Evolutionary conservation across 2,329 filamentous ascomycete genomes (phyloP).

Genomic region (Aspergillus sp.): DNA sequence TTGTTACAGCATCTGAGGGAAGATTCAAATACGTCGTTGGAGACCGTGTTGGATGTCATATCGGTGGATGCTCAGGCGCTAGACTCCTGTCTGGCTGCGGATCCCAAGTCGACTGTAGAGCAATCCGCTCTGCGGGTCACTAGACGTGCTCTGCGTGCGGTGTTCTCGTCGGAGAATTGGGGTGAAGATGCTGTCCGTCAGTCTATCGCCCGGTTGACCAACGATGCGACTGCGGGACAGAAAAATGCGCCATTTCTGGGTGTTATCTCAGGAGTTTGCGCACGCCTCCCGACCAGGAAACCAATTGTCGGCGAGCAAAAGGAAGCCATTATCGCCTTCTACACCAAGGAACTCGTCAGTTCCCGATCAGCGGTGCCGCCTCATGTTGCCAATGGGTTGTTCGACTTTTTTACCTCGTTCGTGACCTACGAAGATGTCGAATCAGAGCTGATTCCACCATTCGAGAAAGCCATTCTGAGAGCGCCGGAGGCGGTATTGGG

Average conservation of each 20-base stretch:
- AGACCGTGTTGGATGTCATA: conserved; percentile 52
- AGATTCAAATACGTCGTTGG: conserved; percentile 58
- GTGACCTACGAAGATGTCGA: conserved; percentile 64
- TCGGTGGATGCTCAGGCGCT: conserved; percentile 63
- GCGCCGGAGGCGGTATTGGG: conserved; percentile 83
- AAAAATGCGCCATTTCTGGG: conserved; percentile 73
- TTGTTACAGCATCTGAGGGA: conserved; percentile 64
- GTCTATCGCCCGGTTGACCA: conserved; percentile 58
- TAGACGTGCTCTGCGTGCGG: conserved; percentile 67
- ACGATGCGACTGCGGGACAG: conserved; percentile 56
- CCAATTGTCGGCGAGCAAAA: conserved; percentile 58
- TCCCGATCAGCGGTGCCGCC: conserved; percentile 63
- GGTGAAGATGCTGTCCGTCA: conserved; percentile 55
- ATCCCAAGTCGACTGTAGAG: conserved; percentile 55
- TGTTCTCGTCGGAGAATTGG: conserved; percentile 54
- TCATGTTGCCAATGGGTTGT: conserved; percentile 64
- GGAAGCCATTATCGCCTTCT: conserved; percentile 69
- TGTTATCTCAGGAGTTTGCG: conserved; percentile 76
- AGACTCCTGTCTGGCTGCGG: conserved; percentile 66
- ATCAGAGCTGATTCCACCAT: conserved; percentile 64
- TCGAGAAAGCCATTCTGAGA: conserved; percentile 83
- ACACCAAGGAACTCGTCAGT: conserved; percentile 72
- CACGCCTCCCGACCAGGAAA: conserved; percentile 58
- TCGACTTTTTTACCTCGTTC: conserved; percentile 76
- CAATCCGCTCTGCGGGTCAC: conserved; percentile 69